A percentile compares a stretch with the other conserved stretches of the same genome.
These are phyloP conservation scores for Podaxis rugospora DNA, from an alignment of 768 basidiomycete species.

Conservation along the genomic window DNA sequence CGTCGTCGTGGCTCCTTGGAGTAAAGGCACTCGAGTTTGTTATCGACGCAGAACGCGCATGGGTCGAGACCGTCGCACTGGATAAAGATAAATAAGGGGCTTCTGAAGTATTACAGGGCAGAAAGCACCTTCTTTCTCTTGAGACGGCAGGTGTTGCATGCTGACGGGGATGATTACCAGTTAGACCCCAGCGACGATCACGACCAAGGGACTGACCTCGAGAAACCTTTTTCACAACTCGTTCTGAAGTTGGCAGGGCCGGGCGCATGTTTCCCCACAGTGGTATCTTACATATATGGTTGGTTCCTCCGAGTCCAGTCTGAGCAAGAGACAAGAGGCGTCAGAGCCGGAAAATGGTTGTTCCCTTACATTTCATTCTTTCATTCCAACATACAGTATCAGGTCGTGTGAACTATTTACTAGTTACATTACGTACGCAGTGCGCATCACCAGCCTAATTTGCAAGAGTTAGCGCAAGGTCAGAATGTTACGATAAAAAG, in stretches of 20 bases:
- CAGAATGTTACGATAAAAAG: background rate
- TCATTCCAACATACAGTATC: background rate
- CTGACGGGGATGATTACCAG: slow-evolving; percentile 9
- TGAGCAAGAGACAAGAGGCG: background rate
- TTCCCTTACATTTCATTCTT: background rate
- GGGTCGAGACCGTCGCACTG: slow-evolving; percentile 27
- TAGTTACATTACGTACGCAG: too few species aligned
- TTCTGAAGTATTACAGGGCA: background rate
- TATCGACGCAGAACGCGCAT: slow-evolving; percentile 25
- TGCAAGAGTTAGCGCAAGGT: background rate
- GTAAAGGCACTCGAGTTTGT: slow-evolving; percentile 24
- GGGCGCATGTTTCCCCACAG: slow-evolving; percentile 13
- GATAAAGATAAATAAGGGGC: background rate
- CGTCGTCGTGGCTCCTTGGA: slow-evolving; percentile 25
- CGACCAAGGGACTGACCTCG: slow-evolving; percentile 1
- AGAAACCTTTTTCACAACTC: slow-evolving; percentile 12
- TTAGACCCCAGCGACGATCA: slow-evolving; percentile 1
- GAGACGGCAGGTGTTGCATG: slow-evolving; percentile 27
- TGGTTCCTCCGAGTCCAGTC: slow-evolving; percentile 9
- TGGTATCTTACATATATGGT: slow-evolving; percentile 10
- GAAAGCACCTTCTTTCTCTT: slow-evolving; percentile 25
- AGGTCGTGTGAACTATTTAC: slow-evolving; percentile 6
- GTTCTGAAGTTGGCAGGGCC: slow-evolving; percentile 9
- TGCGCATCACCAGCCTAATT: too few species aligned
- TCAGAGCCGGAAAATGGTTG: slow-evolving; percentile 11